Base-by-base conservation (phyloP, 768 basidiomycete genomes). In the Cubamyces lactineus region DNA sequence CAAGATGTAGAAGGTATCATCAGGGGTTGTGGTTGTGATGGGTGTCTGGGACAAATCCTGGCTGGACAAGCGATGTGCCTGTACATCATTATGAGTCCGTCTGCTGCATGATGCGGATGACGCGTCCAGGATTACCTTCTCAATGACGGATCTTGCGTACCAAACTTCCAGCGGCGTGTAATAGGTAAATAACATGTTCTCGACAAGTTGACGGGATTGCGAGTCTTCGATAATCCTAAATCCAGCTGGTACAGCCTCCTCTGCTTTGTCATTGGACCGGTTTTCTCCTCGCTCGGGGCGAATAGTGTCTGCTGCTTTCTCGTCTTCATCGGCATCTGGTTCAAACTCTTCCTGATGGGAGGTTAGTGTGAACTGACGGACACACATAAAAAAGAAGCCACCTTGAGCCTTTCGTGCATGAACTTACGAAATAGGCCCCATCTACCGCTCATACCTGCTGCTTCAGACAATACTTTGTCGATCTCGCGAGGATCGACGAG, bases 1-100 rank as follows among this genome's bases (percentile, higher is more conserved):
- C 61, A 98, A 79, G 59, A 99, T 89, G 75, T 97, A 99, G 77
- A 98, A 99, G 1, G 89, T 91, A 67, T 98, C 97, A 73, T 99
- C 97, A 0, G 93, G 92, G 0, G 86, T 86, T 0, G 92, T 94
- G 0, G 89, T 91, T 1, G 80, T 84, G 12, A 82, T 78, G 53
- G 83, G 92, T 42, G 68, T 76, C 59, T 88, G 83, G 1, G 87
- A 81, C 7, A 81, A 71, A 70, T 98, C 94, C 2, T 85, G 80
- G 15, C 79, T 85, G 24, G 96, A 92, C 45, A 97, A 79, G 24
- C 88, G 86, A 69, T 96, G 94, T 1, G 96, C 96, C 95, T 98
- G 66, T 6, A 40, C 23, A n/a, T n/a, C n/a, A 62, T 16, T 11
- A 9, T 11, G 15, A 17, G 30, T 52, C 1, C 47, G 46, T 16